Base-by-base conservation (phyloP, 192 early-diverging fungal genomes). In the Gigaspora rosea region DNA sequence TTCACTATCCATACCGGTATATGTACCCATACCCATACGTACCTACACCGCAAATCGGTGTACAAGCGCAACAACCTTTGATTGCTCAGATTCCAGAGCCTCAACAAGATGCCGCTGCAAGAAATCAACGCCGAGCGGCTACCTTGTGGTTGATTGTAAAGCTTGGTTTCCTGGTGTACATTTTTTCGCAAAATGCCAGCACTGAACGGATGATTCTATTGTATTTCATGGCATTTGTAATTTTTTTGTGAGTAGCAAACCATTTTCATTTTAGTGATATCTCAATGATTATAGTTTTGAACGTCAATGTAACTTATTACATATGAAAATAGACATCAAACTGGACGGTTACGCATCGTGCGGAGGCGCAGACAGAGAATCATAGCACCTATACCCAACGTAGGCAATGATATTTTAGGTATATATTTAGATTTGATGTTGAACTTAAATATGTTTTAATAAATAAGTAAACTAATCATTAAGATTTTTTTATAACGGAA, bases 101-200 rank as follows among this genome's bases (percentile, higher is more conserved):
- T 36, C 22, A 49, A 51, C 80, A 82, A 47, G 81, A 82, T 46
- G 69, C 54, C 32, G 78, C 61, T 1, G 81, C 78, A 32, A 50
- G 83, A 59, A 76, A 82, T 63, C 81, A 82, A 41, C 74, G 85
- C 8, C 78, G 87, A 75, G 80, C 79, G 4, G 77, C 84, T 1
- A 80, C 87, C 0, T 74, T 91, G 13, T 91, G 88, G 89, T 67
- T 92, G 32, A 78, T 88, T 52, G 57, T 90, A 74, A 92, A 92
- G 74, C 72, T 92, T 35, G 77, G 84, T 3, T 86, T 92, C 59
- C 67, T 87, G 16, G 68, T 92, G 35, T 91, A 86, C 68, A 75
- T 92, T 10, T 88, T 90, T 63, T 84, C 86, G 3, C 89, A 90
- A 50, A 87, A 91, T 52, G 90, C 89, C 18, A 88, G 86, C 65